Percentiles rank a stretch among this genome's conserved stretches.
These are phyloP conservation scores for Craterostigma plantagineum DNA, from an alignment of 257 asterid species.

Conservation along the genomic window DNA sequence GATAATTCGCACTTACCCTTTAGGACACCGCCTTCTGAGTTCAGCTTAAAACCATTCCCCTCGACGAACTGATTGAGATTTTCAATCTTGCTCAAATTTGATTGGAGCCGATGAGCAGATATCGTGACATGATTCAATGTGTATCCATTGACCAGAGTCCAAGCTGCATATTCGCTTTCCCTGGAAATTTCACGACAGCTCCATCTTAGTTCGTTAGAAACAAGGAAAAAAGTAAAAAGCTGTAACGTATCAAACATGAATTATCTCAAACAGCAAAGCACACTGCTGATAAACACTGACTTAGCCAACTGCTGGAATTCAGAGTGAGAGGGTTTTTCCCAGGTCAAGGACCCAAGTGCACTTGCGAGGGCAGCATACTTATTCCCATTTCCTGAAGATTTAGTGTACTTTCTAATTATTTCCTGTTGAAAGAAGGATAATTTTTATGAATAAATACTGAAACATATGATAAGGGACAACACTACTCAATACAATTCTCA, in stretches of 20 bases:
- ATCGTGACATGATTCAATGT: constrained; percentile 70
- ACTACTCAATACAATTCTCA: background rate
- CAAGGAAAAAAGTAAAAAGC: background rate
- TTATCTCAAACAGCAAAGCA: background rate
- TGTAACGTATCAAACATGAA: background rate
- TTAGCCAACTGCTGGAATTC: constrained; percentile 69
- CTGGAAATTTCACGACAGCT: constrained; percentile 26
- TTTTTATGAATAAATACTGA: background rate
- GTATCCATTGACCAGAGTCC: constrained; percentile 94
- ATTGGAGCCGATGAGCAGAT: constrained; percentile 66
- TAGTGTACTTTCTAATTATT: constrained; percentile 52
- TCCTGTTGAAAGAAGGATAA: constrained; percentile 27
- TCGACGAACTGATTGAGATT: constrained; percentile 61
- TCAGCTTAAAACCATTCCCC: constrained; percentile 70
- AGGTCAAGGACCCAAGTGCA: constrained; percentile 73
- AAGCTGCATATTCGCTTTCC: constrained; percentile 97
- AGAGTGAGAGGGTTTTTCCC: constrained; percentile 65
- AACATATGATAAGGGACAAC: background rate
- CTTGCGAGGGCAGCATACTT: constrained; percentile 69
- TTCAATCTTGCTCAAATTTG: constrained; percentile 32
- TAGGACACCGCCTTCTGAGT: constrained; percentile 81
- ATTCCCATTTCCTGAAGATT: constrained; percentile 37
- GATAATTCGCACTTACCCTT: constrained; percentile 39
- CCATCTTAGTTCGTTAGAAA: background rate
- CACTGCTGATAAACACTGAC: constrained; percentile 14